Evolutionary conservation across 2,329 filamentous ascomycete genomes (phyloP).

Genomic region (Cladosporium sp.): DNA sequence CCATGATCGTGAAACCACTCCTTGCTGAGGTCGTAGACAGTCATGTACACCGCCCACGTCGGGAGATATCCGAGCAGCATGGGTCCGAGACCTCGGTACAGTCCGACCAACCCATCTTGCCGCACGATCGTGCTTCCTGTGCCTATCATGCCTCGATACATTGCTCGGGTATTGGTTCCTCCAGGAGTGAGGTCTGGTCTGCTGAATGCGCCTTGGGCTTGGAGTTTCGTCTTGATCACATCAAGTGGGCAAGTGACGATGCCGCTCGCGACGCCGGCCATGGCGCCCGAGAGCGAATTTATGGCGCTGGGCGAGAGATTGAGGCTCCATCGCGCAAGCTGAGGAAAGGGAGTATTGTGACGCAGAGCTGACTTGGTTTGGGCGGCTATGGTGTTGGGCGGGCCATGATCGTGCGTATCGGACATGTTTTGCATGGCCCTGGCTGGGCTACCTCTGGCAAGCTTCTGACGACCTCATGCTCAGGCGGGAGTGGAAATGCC

Average conservation of each 20-base stretch:
- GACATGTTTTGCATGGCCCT: constrained; percentile 28
- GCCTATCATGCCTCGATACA: constrained; percentile 84
- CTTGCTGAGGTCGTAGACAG: constrained; percentile 89
- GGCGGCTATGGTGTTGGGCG: constrained; percentile 16
- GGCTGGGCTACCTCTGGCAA: constrained; percentile 24
- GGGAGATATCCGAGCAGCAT: constrained; percentile 95
- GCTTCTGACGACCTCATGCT: constrained; percentile 25
- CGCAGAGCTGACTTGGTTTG: constrained; percentile 13
- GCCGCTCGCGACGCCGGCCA: constrained; percentile 87
- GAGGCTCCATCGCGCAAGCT: constrained; percentile 38
- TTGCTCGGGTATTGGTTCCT: constrained; percentile 44
- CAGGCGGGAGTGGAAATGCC: constrained; percentile 13
- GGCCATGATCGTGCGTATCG: constrained; percentile 29
- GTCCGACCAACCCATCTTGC: constrained; percentile 81
- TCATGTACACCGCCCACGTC: constrained; percentile 98
- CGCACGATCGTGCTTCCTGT: constrained; percentile 81
- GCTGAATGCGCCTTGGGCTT: constrained; percentile 85
- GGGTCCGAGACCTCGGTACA: constrained; percentile 90
- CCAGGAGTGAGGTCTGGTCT: constrained; percentile 25
- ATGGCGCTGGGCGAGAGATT: constrained; percentile 56
- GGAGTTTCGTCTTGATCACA: constrained; percentile 98
- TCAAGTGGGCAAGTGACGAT: constrained; percentile 95
- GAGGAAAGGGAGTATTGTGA: constrained; percentile 26
- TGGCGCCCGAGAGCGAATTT: constrained; percentile 80
- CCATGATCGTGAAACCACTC: constrained; percentile 61